Evolutionary conservation across 1,139 yeast species (phyloP), one percentile per base, ranked within the genome.

Genomic region (Suhomyces yuchorum): DNA sequence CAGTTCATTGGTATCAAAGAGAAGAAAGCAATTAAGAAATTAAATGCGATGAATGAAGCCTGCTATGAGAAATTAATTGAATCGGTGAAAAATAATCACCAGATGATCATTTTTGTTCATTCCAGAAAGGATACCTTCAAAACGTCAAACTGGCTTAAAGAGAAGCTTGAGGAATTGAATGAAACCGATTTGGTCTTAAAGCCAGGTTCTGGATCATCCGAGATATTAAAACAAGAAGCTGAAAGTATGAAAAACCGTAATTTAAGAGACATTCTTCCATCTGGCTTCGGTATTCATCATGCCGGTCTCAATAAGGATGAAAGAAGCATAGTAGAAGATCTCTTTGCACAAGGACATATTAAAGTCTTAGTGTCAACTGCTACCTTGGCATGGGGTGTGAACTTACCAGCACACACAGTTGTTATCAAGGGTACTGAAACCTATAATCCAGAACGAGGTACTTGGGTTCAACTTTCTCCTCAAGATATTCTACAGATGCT

Each of bases 341-440:
- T 89, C 40, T 93, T 93, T 70, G 92, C 96, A 1, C 93, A 85
- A 54, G 97, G 98, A 3, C 84, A 86, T 49, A 69, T 90, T 23
- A 85, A 83, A 57, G 90, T 92, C 1, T 73, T 93, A 45, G 96
- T 92, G 1, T 90, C 96, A 0, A 93, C 99, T 1, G 96, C 98
- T 0, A 93, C 99, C 0, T 78, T 93, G 54, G 98, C 99, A 0
- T 93, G 98, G 99, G 99, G 99, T 76, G 98, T 93, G 34, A 93
- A 93, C 62, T 76, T 93, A 48, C 99, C 99, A 1, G 98, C 98
- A 0, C 97, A 93, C 58, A 90, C 97, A 0, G 99, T 93, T 24
- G 85, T 93, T 24, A 88, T 93, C 51, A 92, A 93, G 60, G 99
- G 98, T 0, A 93, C 99, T 0, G 96, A 91, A 59, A 85, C 93